Base-by-base conservation (phyloP, 2,329 filamentous ascomycete species). In the Arthroderma sp. region DNA sequence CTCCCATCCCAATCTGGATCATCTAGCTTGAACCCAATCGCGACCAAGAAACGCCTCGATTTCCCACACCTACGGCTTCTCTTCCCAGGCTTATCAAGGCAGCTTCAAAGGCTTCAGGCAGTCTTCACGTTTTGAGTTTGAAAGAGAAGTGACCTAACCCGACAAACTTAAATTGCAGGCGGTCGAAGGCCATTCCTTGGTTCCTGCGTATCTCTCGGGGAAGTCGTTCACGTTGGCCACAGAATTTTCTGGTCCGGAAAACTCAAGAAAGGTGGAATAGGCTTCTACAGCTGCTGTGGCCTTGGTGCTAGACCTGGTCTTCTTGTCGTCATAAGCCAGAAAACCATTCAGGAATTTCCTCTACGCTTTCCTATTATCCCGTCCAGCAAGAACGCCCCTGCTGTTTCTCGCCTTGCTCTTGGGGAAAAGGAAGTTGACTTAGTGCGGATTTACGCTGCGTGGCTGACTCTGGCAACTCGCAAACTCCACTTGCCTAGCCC, bases 121-220 rank as follows among this genome's bases (percentile, higher is more conserved):
- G 38, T 33, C 38, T 37, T 33, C 29, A 38, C 40, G 39, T 45
- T 46, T 31, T 43, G 9, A 30, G 36, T 47, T 44, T 48, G 41
- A 45, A 42, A 43, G 48, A 46, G 42, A 39, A 38, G 41, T 32
- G 36, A 42, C 42, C 36, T 44, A 33, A 43, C 42, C 48, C 48
- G 48, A 46, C 47, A 44, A 50, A 50, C 46, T 48, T 42, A 48
- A 50, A 50, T 46, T 44, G n/a, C 15, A 22, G 15, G 15, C 15
- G 15, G 15, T 22, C 15, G 15, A 15, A 36, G 38, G 15, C 39
- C 33, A 27, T 44, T 48, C 40, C 41, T 41, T 50, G 48, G 46
- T 47, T 47, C 48, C 36, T 39, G 29, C 47, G 36, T 38, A 47
- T 47, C 48, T 43, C 43, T 49, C 41, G 36, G 30, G 42, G 36